Evolutionary conservation across 331 rosid species (phyloP).

Genomic region (Stylosanthes scabra): DNA sequence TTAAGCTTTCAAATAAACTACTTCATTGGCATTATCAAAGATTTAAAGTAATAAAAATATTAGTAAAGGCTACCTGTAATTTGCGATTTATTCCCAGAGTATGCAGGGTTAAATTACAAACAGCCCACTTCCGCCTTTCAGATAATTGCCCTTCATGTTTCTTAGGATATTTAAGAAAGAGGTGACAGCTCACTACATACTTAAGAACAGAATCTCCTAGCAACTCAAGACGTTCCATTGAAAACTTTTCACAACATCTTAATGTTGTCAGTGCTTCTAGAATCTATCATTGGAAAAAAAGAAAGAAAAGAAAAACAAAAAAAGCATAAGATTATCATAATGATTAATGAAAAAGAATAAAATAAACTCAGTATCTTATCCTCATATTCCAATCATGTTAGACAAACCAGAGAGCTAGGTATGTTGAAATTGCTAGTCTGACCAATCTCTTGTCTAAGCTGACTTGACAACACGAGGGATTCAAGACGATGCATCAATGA

Average conservation of each 20-base stretch:
- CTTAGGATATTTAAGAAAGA: constrained; percentile 76
- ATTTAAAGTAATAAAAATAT: constrained; percentile 15
- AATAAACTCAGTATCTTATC: constrained; percentile 26
- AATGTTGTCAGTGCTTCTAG: constrained; percentile 91
- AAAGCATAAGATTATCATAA: constrained; percentile 23
- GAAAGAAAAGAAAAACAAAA: constrained; percentile 15
- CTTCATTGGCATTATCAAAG: constrained; percentile 7
- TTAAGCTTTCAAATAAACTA: background rate
- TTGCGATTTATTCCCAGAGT: constrained; percentile 63
- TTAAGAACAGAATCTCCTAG: constrained; percentile 96
- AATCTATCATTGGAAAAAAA: constrained; percentile 51
- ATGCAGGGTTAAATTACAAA: constrained; percentile 82
- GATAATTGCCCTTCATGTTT: constrained; percentile 84
- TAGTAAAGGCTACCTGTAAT: constrained; percentile 67
- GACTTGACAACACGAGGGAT: constrained; percentile 86
- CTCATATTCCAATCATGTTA: constrained; percentile 23
- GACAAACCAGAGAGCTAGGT: constrained; percentile 73
- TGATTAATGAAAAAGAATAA: constrained; percentile 24
- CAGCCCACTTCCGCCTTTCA: constrained; percentile 47
- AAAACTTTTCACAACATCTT: constrained; percentile 75
- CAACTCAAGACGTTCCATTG: constrained; percentile 96
- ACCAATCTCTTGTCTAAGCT: constrained; percentile 82
- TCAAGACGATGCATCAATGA: constrained; percentile 87
- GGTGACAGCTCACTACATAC: constrained; percentile 82
- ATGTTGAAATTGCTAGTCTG: constrained; percentile 50